Evolutionary conservation across 805 yeast genomes (phyloP).

Genomic region (Tetrapisispora iriomotensis): DNA sequence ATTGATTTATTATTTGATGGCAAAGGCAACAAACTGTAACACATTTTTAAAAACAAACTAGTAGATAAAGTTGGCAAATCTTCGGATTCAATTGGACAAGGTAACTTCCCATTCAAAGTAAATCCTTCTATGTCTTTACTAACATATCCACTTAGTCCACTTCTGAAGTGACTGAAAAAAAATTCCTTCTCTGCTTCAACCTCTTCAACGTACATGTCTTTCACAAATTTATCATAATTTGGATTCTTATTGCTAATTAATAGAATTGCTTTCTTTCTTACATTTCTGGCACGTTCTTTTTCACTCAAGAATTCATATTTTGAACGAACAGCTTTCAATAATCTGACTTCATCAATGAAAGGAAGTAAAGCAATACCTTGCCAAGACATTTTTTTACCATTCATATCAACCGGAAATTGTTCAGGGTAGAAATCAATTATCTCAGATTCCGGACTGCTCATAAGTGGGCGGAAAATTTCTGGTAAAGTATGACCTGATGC

Average conservation of each 20-base stretch:
- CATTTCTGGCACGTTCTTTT: slow-evolving; percentile 61
- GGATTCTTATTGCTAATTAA: slow-evolving; percentile 56
- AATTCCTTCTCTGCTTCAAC: slow-evolving; percentile 20
- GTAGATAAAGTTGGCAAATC: slow-evolving; percentile 33
- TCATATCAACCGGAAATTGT: slow-evolving; percentile 85
- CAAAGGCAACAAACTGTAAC: slow-evolving; percentile 42
- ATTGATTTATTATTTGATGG: slow-evolving; percentile 57
- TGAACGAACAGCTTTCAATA: slow-evolving; percentile 53
- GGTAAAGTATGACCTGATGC: slow-evolving; percentile 86
- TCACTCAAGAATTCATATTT: slow-evolving; percentile 56
- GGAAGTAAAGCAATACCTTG: slow-evolving; percentile 87
- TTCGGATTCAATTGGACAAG: slow-evolving; percentile 31
- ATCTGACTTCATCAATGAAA: slow-evolving; percentile 75
- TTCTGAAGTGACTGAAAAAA: slow-evolving; percentile 38
- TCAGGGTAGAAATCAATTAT: slow-evolving; percentile 88
- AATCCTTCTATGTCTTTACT: slow-evolving; percentile 28
- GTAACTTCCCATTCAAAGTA: slow-evolving; percentile 22
- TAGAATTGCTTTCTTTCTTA: slow-evolving; percentile 59
- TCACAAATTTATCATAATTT: slow-evolving; percentile 29
- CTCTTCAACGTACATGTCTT: slow-evolving; percentile 25
- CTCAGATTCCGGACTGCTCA: slow-evolving; percentile 71
- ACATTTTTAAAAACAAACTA: slow-evolving; percentile 34
- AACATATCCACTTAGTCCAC: slow-evolving; percentile 54
- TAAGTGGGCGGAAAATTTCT: slow-evolving; percentile 64
- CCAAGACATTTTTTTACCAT: slow-evolving; percentile 92